These are phyloP conservation scores for Domatiomyces catenatus DNA, from an alignment of 2,329 filamentous ascomycete species.

Conservation along the genomic window DNA sequence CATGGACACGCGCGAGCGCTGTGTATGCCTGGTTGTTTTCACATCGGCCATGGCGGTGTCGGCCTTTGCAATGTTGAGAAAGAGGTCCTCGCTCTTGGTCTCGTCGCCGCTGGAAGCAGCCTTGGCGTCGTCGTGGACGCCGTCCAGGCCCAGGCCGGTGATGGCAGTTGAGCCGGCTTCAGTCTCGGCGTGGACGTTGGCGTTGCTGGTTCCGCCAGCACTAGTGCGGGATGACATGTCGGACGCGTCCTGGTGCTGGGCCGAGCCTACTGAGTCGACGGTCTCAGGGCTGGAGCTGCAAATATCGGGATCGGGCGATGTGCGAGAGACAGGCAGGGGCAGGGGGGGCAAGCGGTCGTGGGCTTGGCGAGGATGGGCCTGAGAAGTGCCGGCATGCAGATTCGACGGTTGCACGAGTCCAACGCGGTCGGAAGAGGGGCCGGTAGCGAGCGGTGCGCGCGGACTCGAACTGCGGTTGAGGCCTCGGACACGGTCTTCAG, in stretches of 20 bases:
- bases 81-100: conserved; percentile 29
- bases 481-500: conserved; percentile 21
- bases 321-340: not conserved
- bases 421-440: not conserved
- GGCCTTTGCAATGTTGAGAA: conserved; percentile 31
- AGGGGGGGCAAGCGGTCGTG: not conserved
- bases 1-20: conserved; percentile 15
- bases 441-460: not conserved
- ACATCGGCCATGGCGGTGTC: conserved; percentile 17
- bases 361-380: not conserved
- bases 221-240: not conserved
- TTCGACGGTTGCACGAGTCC: not conserved
- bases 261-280: not conserved
- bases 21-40: conserved; percentile 7
- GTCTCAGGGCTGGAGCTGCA: not conserved
- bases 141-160: not conserved
- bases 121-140: conserved; percentile 18
- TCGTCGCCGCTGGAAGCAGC: conserved; percentile 25
- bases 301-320: not conserved
- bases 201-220: not conserved
- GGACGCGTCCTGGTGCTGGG: not conserved
- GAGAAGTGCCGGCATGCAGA: not conserved
- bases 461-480: conserved; percentile 3
- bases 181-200: not conserved
- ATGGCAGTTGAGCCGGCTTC: not conserved